Evolutionary conservation across 2,329 filamentous ascomycete genomes (phyloP).

Genomic region (Tolypocladium endophyticum): DNA sequence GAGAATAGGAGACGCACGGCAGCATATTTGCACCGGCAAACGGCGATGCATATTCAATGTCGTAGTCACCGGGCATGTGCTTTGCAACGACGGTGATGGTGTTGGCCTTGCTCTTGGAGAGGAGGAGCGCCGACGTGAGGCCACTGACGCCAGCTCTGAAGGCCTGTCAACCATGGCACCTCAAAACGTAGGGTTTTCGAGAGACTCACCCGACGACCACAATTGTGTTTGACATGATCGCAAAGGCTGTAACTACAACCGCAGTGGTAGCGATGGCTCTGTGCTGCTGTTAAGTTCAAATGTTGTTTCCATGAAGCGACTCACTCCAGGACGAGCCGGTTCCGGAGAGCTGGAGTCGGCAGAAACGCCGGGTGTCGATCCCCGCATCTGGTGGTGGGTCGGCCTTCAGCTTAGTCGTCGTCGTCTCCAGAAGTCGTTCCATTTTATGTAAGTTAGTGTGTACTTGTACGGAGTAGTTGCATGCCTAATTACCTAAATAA

Average conservation of each 20-base stretch:
- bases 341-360: background rate
- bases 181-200: background rate
- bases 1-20: conserved; percentile 43
- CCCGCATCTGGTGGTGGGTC: background rate
- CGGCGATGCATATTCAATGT: conserved; percentile 80
- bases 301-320: background rate
- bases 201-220: conserved; percentile 23
- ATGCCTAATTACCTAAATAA: too few relatives aligned
- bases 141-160: conserved; percentile 38
- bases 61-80: conserved; percentile 89
- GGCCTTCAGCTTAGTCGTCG: background rate
- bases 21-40: conserved; percentile 79
- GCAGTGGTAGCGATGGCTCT: background rate
- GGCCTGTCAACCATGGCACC: background rate
- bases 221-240: conserved; percentile 18
- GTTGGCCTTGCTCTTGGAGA: conserved; percentile 33
- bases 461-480: too few relatives aligned
- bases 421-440: background rate
- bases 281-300: background rate
- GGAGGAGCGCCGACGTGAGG: conserved; percentile 37
- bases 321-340: background rate
- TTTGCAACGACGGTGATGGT: conserved; percentile 65
- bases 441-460: background rate
- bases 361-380: background rate
- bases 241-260: background rate